Evolutionary conservation across 164 flowering plant genomes (phyloP).

Genomic region (Annona squamosa): DNA sequence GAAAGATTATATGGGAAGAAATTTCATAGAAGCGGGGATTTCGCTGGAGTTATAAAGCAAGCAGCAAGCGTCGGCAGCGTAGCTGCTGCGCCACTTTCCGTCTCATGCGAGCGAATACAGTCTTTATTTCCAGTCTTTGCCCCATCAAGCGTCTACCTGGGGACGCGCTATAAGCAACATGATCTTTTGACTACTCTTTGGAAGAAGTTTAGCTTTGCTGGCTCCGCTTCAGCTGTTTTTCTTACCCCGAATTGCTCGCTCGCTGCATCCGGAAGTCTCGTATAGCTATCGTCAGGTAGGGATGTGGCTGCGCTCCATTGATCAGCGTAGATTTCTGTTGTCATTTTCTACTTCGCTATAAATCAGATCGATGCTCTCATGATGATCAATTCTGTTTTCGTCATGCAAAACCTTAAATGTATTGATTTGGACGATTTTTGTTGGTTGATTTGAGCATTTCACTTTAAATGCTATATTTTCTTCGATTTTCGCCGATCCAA

Average conservation of each 20-base stretch:
- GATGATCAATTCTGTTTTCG: neutral
- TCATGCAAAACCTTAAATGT: neutral
- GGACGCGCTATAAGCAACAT: neutral
- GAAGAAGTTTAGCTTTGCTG: neutral
- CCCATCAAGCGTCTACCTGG: neutral
- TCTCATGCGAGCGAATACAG: neutral
- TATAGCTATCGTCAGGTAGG: too few relatives aligned
- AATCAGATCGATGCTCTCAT: neutral
- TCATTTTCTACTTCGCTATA: neutral
- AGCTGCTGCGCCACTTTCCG: neutral
- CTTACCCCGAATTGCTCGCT: neutral
- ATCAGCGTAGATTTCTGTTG: neutral
- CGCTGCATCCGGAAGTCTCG: neutral
- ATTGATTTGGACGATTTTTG: neutral
- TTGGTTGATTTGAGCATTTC: neutral
- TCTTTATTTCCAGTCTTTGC: neutral
- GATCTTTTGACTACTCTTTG: neutral
- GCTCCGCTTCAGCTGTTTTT: neutral
- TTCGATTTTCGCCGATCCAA: neutral
- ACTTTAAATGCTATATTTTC: neutral
- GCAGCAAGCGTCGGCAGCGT: too few relatives aligned
- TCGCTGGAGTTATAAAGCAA: too few relatives aligned
- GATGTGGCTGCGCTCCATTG: neutral
- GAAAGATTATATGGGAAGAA: too few relatives aligned
- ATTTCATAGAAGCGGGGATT: too few relatives aligned